Base-by-base conservation (phyloP, 1,284 basidiomycete species). In the Cutaneotrichosporon daszewskae region DNA sequence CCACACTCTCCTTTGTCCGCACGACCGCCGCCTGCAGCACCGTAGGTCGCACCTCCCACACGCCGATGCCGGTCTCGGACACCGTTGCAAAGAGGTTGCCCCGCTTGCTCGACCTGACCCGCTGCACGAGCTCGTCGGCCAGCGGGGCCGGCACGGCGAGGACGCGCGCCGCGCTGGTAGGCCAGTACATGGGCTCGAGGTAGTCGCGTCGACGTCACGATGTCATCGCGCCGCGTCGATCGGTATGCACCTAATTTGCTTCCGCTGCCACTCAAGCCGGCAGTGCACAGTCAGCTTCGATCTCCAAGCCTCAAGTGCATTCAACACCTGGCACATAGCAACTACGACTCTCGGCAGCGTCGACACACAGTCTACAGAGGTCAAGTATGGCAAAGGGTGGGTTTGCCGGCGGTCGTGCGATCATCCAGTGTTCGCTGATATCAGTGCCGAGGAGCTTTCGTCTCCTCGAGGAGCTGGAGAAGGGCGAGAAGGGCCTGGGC, bases 401-500 rank as follows among this genome's bases (percentile, higher is more conserved):
- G n/a, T n/a, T n/a, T n/a, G n/a, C n/a, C n/a, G n/a, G n/a, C n/a
- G n/a, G n/a, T n/a, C n/a, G n/a, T n/a, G n/a, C n/a, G n/a, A n/a
- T n/a, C n/a, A n/a, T n/a, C n/a, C n/a, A n/a, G n/a, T n/a, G n/a
- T n/a, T 13, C 14, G 19, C 33, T 35, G 14, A 36, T 27, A 10
- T 26, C 57, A 97, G 94, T 97, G 51, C 94, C 94, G 29, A 80
- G 94, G 64, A 96, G 91, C 74, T 98, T 98, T 75, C 81, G 89
- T 45, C 82, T 98, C 32, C 80, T 96, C 37, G 91, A 96, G 72
- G 92, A 98, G 76, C 85, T 98, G 57, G 94, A 98, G 75, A 97
- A 97, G 74, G 94, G 95, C 60, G 94, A 98, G 77, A 98, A 98
- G 73, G 94, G 95, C 37, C 90, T 98, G 65, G 94, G 94, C 53